phyloP scores from a whole-genome alignment of 2,329 filamentous ascomycete species.

The Arthrobotrys conoides region DNA sequence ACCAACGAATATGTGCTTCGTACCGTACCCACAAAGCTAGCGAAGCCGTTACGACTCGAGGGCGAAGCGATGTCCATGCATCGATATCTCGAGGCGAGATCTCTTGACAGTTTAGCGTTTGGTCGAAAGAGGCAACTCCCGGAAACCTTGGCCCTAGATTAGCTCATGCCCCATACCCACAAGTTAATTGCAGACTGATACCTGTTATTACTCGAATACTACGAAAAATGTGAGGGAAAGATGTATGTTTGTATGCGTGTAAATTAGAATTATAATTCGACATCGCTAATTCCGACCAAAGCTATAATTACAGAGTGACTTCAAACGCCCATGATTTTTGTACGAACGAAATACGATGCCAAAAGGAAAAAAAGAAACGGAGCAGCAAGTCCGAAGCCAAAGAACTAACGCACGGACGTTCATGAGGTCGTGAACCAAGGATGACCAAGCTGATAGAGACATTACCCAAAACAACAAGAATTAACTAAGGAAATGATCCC shows the following conservation, averaged over 20 bases:
- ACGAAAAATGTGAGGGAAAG: not conserved
- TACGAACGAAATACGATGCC: conserved; percentile 20
- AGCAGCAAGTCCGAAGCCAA: conserved; percentile 58
- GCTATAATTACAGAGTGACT: conserved; percentile 58
- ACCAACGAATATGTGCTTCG: not conserved
- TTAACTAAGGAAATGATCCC: conserved; percentile 46
- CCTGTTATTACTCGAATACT: not conserved
- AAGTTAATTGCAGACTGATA: no score
- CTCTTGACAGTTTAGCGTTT: conserved; percentile 2
- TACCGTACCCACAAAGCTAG: conserved; percentile 9
- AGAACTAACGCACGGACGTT: conserved; percentile 57
- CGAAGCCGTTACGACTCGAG: conserved; percentile 24
- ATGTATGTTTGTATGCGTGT: conserved; percentile 49
- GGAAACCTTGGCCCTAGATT: conserved; percentile 13
- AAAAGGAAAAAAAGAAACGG: conserved; percentile 25
- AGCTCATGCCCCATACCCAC: not conserved
- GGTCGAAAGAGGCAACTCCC: conserved; percentile 10
- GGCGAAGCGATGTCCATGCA: not conserved
- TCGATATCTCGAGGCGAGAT: conserved; percentile 24
- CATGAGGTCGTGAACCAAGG: conserved; percentile 59
- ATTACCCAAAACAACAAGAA: conserved; percentile 55
- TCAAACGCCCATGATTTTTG: conserved; percentile 59
- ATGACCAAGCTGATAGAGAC: conserved; percentile 55
- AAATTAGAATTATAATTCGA: conserved; percentile 61
- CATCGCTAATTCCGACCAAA: conserved; percentile 55